A percentile compares a stretch with the other conserved stretches of the same genome.
These are phyloP conservation scores for Fusarium udum DNA, from an alignment of 2,329 filamentous ascomycete species.

Conservation along the genomic window DNA sequence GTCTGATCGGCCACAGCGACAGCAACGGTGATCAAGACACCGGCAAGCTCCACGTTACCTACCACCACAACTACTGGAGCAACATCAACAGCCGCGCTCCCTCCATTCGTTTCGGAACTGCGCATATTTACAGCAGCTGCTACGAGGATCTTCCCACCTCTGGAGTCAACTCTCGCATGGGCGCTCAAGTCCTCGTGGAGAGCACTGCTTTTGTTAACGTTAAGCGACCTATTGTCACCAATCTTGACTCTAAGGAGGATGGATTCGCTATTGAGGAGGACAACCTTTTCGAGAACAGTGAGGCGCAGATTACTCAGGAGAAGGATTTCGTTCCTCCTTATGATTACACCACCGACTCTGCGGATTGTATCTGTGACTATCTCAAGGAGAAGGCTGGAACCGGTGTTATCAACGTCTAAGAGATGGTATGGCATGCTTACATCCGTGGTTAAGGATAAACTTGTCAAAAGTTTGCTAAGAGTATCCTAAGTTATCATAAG, in stretches of 20 bases:
- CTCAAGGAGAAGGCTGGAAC: constrained; percentile 41
- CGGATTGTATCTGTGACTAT: constrained; percentile 37
- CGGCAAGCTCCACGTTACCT: constrained; percentile 65
- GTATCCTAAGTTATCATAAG: background rate
- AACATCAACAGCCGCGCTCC: constrained; percentile 64
- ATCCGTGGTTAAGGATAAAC: accelerated
- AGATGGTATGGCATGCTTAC: accelerated
- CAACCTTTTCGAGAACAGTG: constrained; percentile 55
- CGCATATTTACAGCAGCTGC: constrained; percentile 65
- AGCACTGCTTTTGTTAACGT: constrained; percentile 58
- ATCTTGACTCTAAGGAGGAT: constrained; percentile 56
- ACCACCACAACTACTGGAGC: constrained; percentile 63
- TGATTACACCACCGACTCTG: constrained; percentile 45
- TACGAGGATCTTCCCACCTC: constrained; percentile 55
- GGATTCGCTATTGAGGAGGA: constrained; percentile 56
- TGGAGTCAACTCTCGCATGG: constrained; percentile 63
- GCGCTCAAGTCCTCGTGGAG: constrained; percentile 63
- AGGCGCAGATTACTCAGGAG: constrained; percentile 47
- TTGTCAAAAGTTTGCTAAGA: background rate
- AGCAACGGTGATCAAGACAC: constrained; percentile 60
- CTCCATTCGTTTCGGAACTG: constrained; percentile 66
- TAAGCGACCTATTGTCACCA: constrained; percentile 52
- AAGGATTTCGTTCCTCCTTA: constrained; percentile 48
- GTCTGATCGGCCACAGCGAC: constrained; percentile 67
- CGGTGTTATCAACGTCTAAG: constrained; percentile 4